Evolutionary conservation across 2,329 filamentous ascomycete genomes (phyloP), one percentile per base, ranked within the genome.

Genomic region (Cladophialophora exuberans): DNA sequence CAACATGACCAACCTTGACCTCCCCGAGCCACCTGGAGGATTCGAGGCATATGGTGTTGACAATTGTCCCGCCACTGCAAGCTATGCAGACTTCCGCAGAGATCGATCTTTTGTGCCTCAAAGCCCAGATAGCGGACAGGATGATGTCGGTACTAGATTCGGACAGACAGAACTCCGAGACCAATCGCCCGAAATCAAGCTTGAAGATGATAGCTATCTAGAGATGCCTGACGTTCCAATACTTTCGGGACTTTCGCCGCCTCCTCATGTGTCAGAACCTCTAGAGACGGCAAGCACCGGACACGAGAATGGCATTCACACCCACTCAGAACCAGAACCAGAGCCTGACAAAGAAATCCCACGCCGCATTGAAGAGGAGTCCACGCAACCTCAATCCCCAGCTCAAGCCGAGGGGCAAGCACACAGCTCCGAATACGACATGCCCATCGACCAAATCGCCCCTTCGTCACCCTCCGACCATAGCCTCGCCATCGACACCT

Each of bases 11-110:
- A 59, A 23, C n/a, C 49, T 65, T 33, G 61, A 63, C 4, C 22
- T 67, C n/a, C 62, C 64, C n/a, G 47, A 62, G 15, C 65, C 65
- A 2, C 59, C 65, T 33, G 65, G 60, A 30, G 64, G 64, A 7
- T 67, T 65, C 61, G 64, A 63, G n/a, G 53, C 44, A 20, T 25
- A 26, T 38, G 22, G 45, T 17, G 13, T 61, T 15, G n/a, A n/a
- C n/a, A n/a, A n/a, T n/a, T n/a, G n/a, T n/a, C n/a, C n/a, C n/a
- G n/a, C n/a, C n/a, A n/a, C n/a, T n/a, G n/a, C n/a, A n/a, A n/a
- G n/a, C n/a, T n/a, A n/a, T n/a, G n/a, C n/a, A n/a, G n/a, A n/a
- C n/a, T n/a, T n/a, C n/a, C n/a, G n/a, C n/a, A n/a, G n/a, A n/a
- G n/a, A n/a, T n/a, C n/a, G n/a, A n/a, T 39, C 55, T 18, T 46